Conservation (phyloP, 805 yeast genomes). For the Kodamaea jinghongensis region DNA sequence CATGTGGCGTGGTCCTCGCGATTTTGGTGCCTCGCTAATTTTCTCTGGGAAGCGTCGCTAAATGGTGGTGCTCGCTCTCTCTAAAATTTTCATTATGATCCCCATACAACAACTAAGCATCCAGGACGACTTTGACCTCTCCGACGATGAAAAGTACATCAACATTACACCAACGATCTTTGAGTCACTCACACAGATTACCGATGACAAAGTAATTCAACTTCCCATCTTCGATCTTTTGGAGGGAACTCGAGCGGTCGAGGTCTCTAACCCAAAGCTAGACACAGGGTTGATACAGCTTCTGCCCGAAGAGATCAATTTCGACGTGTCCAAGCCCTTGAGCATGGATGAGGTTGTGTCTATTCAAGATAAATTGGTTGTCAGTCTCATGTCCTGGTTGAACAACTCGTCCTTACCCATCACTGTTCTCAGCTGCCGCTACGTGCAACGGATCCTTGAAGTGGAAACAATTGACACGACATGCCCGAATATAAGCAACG, state of each 20-base stretch:
- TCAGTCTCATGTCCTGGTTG: constrained; percentile 68
- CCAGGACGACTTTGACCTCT: too few relatives aligned
- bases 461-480: constrained; percentile 22
- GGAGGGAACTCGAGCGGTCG: constrained; percentile 88
- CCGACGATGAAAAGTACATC: constrained; percentile 18
- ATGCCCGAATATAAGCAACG: not conserved
- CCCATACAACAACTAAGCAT: too few relatives aligned
- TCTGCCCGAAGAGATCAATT: constrained; percentile 42
- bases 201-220: constrained; percentile 56
- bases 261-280: constrained; percentile 63
- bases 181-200: constrained; percentile 24
- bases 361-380: constrained; percentile 52
- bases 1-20: too few relatives aligned
- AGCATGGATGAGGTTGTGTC: constrained; percentile 42
- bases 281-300: constrained; percentile 73
- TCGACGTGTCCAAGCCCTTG: constrained; percentile 36
- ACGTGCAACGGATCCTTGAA: constrained; percentile 58
- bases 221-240: constrained; percentile 60
- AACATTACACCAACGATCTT: constrained; percentile 61
- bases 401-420: constrained; percentile 72
- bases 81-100: too few relatives aligned
- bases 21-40: too few relatives aligned
- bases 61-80: too few relatives aligned
- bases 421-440: constrained; percentile 72
- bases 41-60: too few relatives aligned